A percentile compares a stretch with the other conserved stretches of the same genome.
Conservation (phyloP, 1,139 yeast genomes). For the Groenewaldozyma sp. region DNA sequence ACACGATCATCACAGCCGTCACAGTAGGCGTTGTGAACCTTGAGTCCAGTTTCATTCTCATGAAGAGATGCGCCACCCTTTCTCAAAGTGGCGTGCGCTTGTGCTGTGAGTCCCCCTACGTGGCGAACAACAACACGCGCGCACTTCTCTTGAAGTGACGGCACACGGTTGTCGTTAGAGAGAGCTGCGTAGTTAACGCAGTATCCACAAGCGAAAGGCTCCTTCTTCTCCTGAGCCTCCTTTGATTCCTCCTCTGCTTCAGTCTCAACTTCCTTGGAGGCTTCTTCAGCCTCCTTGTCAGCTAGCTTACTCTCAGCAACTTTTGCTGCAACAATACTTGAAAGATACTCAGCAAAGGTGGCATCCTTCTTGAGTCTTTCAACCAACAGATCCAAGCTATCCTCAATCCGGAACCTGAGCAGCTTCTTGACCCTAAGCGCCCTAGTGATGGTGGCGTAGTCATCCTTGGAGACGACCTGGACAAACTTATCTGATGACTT, state of each 20-base stretch:
- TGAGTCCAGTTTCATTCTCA: background rate
- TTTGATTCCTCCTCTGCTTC: background rate
- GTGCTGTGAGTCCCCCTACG: too few species aligned
- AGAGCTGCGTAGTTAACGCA: background rate
- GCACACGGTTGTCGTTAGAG: background rate
- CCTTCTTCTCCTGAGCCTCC: background rate
- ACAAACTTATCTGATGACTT: conserved; percentile 33
- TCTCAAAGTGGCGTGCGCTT: too few species aligned
- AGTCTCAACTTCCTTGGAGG: background rate
- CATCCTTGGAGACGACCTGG: conserved; percentile 33
- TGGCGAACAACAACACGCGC: background rate
- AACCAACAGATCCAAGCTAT: background rate
- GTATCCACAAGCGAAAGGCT: background rate
- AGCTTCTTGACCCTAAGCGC: conserved; percentile 34
- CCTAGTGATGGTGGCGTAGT: conserved; percentile 39
- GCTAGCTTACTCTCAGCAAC: background rate
- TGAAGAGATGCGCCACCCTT: background rate
- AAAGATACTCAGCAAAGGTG: background rate
- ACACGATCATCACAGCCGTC: conserved; percentile 16
- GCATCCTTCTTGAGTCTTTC: background rate
- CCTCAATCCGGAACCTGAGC: conserved; percentile 13
- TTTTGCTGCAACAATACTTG: background rate
- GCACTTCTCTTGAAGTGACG: background rate
- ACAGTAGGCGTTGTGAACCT: conserved; percentile 14
- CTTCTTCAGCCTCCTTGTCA: background rate